Conservation (phyloP, 2,329 filamentous ascomycete genomes). For the Thelonectria blattea region DNA sequence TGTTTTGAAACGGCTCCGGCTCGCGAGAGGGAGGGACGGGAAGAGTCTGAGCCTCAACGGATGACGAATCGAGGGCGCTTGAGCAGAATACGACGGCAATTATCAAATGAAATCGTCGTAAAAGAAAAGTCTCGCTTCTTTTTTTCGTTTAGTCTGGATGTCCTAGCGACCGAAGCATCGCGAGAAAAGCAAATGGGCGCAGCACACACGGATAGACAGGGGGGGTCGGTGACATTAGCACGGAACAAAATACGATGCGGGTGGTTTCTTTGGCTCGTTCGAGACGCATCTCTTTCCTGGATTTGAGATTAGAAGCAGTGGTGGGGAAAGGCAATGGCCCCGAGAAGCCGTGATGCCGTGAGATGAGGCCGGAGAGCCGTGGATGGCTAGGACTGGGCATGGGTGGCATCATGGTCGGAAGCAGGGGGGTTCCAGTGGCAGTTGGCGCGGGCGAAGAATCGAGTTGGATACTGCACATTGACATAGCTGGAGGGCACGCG, state of each 20-base stretch:
- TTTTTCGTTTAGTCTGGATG: not conserved
- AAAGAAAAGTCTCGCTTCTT: not conserved
- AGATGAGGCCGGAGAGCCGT: conserved; percentile 7
- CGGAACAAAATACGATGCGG: conserved; percentile 13
- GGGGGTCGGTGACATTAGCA: conserved; percentile 5
- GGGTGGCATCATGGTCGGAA: conserved; percentile 8
- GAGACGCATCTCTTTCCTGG: conserved; percentile 8
- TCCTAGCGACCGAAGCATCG: not conserved
- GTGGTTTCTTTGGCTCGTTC: conserved; percentile 9
- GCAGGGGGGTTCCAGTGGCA: not conserved
- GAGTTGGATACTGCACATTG: no score
- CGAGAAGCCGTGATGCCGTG: conserved; percentile 9
- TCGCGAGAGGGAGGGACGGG: not conserved
- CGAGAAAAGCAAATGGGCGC: not conserved
- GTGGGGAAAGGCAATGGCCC: conserved; percentile 6
- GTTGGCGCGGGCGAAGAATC: not conserved
- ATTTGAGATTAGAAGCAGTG: conserved; percentile 8
- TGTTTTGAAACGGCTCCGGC: not conserved
- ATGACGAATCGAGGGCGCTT: not conserved
- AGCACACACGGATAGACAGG: not conserved
- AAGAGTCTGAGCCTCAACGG: not conserved
- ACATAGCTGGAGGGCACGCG: no score
- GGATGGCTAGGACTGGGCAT: conserved; percentile 2
- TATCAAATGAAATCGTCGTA: not conserved
- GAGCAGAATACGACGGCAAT: not conserved